Evolutionary conservation across 352 stramenopile genomes (phyloP).

Genomic region (Phytophthora palmivora): DNA sequence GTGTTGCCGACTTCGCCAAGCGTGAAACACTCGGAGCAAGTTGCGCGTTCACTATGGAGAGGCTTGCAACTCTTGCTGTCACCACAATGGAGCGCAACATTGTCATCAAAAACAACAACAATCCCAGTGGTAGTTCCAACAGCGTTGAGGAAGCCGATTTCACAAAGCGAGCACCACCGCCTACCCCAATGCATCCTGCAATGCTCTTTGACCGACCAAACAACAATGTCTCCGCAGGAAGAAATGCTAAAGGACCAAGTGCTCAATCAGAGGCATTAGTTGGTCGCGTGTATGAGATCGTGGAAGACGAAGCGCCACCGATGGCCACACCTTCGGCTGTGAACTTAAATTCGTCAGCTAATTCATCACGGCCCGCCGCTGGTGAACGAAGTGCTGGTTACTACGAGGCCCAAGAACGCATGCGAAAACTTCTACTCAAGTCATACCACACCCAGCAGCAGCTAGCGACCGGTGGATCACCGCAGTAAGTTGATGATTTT

Average conservation of each 20-base stretch:
- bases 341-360: slow-evolving; percentile 29
- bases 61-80: slow-evolving; percentile 75
- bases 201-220: slow-evolving; percentile 55
- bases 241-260: slow-evolving; percentile 11
- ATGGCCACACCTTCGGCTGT: slow-evolving; percentile 31
- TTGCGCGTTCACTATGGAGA: slow-evolving; percentile 83
- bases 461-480: slow-evolving; percentile 55
- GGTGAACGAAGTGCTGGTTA: slow-evolving; percentile 57
- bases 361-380: slow-evolving; percentile 17
- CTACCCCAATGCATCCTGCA: slow-evolving; percentile 35
- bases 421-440: slow-evolving; percentile 81
- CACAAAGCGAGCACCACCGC: slow-evolving; percentile 26
- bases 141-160: slow-evolving; percentile 39
- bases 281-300: slow-evolving; percentile 47
- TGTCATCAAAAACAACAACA: slow-evolving; percentile 37
- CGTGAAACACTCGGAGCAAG: slow-evolving; percentile 76
- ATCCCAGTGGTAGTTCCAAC: slow-evolving; percentile 12
- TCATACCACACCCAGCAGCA: slow-evolving; percentile 85
- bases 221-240: slow-evolving; percentile 3
- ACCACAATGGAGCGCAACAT: slow-evolving; percentile 80
- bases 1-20: slow-evolving; percentile 78
- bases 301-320: slow-evolving; percentile 42
- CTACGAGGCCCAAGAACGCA: slow-evolving; percentile 75
- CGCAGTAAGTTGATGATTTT: slow-evolving; percentile 12
- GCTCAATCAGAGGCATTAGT: slow-evolving; percentile 33